A percentile compares a stretch with the other conserved stretches of the same genome.
Evolutionary conservation across 2,329 filamentous ascomycete species (phyloP).

Genomic region (Trichoderma koningiopsis): DNA sequence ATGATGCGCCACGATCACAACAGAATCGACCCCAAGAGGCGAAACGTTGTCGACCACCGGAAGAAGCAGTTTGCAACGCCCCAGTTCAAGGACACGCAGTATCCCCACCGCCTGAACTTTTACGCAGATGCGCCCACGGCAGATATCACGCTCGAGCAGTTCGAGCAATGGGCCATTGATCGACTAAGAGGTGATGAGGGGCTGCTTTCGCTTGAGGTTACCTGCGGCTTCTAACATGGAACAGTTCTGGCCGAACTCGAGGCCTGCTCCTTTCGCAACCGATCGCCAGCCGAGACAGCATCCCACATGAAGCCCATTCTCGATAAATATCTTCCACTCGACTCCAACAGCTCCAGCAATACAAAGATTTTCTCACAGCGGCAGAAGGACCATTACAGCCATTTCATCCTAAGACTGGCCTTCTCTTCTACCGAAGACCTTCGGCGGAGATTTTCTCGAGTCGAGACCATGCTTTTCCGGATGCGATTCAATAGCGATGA

Average conservation of each 20-base stretch:
- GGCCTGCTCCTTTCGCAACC: conserved; percentile 93
- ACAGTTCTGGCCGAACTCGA: conserved; percentile 85
- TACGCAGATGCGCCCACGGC: conserved; percentile 85
- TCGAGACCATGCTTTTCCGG: conserved; percentile 88
- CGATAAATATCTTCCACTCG: conserved; percentile 82
- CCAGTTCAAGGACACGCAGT: conserved; percentile 74
- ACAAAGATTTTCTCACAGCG: conserved; percentile 69
- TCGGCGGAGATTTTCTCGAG: conserved; percentile 78
- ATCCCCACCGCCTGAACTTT: conserved; percentile 87
- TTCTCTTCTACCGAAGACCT: conserved; percentile 92
- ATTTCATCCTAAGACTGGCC: conserved; percentile 92
- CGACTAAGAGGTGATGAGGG: conserved; percentile 68
- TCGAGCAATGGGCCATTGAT: conserved; percentile 98
- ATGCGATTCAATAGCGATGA: conserved; percentile 80
- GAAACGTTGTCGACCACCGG: conserved; percentile 74
- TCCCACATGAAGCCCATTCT: conserved; percentile 83
- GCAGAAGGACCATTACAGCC: conserved; percentile 95
- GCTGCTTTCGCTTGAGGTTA: neutral
- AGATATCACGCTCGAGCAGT: conserved; percentile 94
- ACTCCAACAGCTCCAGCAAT: conserved; percentile 68
- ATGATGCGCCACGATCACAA: conserved; percentile 57
- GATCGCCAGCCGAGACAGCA: conserved; percentile 76
- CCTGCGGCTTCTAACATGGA: neutral
- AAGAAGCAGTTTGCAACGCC: conserved; percentile 85
- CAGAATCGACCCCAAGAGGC: conserved; percentile 69